A percentile compares a stretch with the other conserved stretches of the same genome.
These are phyloP conservation scores for Kodamaea leandrae DNA, from an alignment of 805 yeast genomes.

Conservation along the genomic window DNA sequence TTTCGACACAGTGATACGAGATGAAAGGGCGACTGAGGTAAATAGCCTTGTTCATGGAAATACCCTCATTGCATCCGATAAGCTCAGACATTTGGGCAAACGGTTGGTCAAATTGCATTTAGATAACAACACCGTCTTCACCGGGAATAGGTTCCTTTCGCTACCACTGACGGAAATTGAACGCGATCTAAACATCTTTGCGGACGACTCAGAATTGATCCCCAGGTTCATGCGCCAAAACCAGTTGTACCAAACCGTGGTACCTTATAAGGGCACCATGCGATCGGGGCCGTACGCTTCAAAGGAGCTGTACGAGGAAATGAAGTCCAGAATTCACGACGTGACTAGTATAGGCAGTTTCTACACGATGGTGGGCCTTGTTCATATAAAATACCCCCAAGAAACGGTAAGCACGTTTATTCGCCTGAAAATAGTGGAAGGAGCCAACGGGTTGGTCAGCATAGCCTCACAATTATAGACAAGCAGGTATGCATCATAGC, in stretches of 20 bases:
- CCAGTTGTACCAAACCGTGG: constrained; percentile 23
- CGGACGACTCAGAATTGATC: constrained; percentile 19
- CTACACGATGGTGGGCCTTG: constrained; percentile 37
- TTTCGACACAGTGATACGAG: constrained; percentile 7
- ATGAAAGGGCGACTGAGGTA: background rate
- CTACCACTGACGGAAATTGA: constrained; percentile 27
- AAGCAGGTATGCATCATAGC: too few species aligned
- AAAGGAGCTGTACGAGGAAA: constrained; percentile 10
- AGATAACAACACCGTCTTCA: constrained; percentile 26
- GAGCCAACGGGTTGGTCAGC: constrained; percentile 30
- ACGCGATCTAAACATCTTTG: constrained; percentile 21
- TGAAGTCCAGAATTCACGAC: constrained; percentile 17
- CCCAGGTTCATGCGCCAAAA: constrained; percentile 32
- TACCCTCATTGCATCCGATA: constrained; percentile 13
- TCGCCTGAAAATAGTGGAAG: constrained; percentile 26
- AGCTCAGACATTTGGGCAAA: constrained; percentile 29
- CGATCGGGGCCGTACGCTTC: constrained; percentile 17
- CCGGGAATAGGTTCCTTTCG: constrained; percentile 29
- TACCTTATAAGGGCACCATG: constrained; percentile 33
- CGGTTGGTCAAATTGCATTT: constrained; percentile 22
- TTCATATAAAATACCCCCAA: constrained; percentile 28
- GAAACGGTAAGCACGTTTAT: constrained; percentile 16
- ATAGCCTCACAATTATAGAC: constrained; percentile 13
- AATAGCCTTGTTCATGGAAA: background rate
- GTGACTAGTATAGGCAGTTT: constrained; percentile 35